A percentile compares a stretch with the other conserved stretches of the same genome.
These are phyloP conservation scores for Macrolepiota fuliginosa DNA, from an alignment of 768 basidiomycete genomes.

Conservation along the genomic window DNA sequence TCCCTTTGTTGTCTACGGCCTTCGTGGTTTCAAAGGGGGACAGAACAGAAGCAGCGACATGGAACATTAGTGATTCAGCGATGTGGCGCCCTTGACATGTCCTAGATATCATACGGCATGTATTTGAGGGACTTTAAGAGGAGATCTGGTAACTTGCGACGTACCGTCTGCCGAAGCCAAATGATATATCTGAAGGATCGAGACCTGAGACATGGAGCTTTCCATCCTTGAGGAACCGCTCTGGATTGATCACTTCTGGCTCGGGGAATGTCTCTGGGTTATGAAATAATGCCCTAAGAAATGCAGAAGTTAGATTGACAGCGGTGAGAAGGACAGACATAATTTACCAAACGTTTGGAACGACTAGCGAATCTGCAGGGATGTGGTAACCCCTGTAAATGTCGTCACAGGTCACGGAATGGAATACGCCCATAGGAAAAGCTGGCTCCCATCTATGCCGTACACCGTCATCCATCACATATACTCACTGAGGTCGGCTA, in stretches of 20 bases:
- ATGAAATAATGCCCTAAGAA: slow-evolving; percentile 16
- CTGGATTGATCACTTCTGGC: slow-evolving; percentile 45
- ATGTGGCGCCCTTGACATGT: slow-evolving; percentile 54
- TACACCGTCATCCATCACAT: background rate
- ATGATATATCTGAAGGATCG: slow-evolving; percentile 47
- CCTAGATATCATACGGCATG: slow-evolving; percentile 22
- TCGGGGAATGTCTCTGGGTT: slow-evolving; percentile 35
- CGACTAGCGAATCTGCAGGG: slow-evolving; percentile 7
- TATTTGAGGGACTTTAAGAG: background rate
- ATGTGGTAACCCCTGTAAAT: slow-evolving; percentile 14
- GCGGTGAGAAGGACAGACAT: background rate
- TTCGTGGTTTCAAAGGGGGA: slow-evolving; percentile 43
- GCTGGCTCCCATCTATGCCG: slow-evolving; percentile 1
- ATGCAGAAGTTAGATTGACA: background rate
- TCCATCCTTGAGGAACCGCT: slow-evolving; percentile 41
- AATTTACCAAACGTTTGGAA: slow-evolving; percentile 7
- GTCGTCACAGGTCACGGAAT: slow-evolving; percentile 13
- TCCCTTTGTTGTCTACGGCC: slow-evolving; percentile 11
- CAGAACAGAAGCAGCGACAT: slow-evolving; percentile 41
- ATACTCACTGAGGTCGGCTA: background rate
- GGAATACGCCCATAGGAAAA: slow-evolving; percentile 4
- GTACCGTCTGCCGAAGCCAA: slow-evolving; percentile 57
- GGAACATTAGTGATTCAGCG: slow-evolving; percentile 45
- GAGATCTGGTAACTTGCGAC: background rate
- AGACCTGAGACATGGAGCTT: slow-evolving; percentile 23